Conservation (phyloP, 2,329 filamentous ascomycete species). For the Xylaria polymorpha region DNA sequence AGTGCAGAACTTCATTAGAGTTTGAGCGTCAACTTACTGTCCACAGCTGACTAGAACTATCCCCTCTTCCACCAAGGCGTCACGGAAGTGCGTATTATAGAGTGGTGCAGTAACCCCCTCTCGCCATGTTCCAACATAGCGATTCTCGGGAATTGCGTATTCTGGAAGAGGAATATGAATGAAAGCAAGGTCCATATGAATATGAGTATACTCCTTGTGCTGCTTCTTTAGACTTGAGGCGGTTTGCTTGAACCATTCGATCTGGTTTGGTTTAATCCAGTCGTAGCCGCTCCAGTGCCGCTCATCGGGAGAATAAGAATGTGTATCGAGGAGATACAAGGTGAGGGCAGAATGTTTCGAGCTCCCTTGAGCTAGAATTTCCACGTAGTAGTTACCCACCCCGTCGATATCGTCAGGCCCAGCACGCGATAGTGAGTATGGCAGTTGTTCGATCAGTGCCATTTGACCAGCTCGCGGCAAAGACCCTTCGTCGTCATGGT, state of each 20-base stretch:
- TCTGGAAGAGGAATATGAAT: slow-evolving; percentile 97
- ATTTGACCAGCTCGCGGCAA: slow-evolving; percentile 83
- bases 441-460: slow-evolving; percentile 85
- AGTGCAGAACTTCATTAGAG: slow-evolving; percentile 18
- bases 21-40: slow-evolving; percentile 69
- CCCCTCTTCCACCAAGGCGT: slow-evolving; percentile 87
- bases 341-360: slow-evolving; percentile 91
- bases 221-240: slow-evolving; percentile 78
- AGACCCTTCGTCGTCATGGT: slow-evolving; percentile 93
- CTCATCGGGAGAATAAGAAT: slow-evolving; percentile 91
- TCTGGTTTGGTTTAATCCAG: slow-evolving; percentile 95
- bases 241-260: slow-evolving; percentile 91
- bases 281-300: slow-evolving; percentile 91
- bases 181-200: slow-evolving; percentile 95
- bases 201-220: slow-evolving; percentile 86
- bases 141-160: slow-evolving; percentile 73
- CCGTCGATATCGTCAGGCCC: slow-evolving; percentile 88
- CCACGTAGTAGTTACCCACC: slow-evolving; percentile 93
- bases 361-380: slow-evolving; percentile 82
- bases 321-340: slow-evolving; percentile 94
- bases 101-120: slow-evolving; percentile 88
- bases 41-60: slow-evolving; percentile 90
- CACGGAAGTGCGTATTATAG: slow-evolving; percentile 93
- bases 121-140: slow-evolving; percentile 76
- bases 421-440: slow-evolving; percentile 86